Evolutionary conservation across 805 yeast genomes (phyloP).

Genomic region (Candida berthetii): DNA sequence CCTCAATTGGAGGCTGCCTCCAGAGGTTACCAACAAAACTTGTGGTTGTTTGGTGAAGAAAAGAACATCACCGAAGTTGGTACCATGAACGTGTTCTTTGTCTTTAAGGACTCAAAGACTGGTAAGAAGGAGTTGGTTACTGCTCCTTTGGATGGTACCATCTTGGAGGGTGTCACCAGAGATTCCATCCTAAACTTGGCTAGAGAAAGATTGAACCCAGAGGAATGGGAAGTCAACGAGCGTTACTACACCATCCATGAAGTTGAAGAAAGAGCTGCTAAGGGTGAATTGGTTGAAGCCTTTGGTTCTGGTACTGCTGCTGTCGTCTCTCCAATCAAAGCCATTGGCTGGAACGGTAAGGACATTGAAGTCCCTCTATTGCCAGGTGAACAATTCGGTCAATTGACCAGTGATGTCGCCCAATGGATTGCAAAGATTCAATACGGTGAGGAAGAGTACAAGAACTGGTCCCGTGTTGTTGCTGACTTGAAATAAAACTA

Average conservation of each 20-base stretch:
- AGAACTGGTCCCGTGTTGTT: conserved; percentile 39
- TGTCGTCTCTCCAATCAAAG: conserved; percentile 88
- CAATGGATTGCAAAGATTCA: conserved; percentile 87
- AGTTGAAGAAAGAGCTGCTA: conserved; percentile 66
- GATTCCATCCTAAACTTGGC: conserved; percentile 78
- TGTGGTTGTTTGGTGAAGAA: conserved; percentile 94
- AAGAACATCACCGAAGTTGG: conserved; percentile 91
- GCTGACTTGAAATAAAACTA: conserved; percentile 22
- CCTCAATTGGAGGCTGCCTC: conserved; percentile 89
- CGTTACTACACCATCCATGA: conserved; percentile 80
- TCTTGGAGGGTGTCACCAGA: conserved; percentile 94
- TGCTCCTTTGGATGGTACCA: conserved; percentile 96
- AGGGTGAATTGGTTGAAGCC: conserved; percentile 87
- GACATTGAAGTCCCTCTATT: conserved; percentile 74
- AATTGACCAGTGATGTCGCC: conserved; percentile 69
- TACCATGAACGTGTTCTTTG: conserved; percentile 93
- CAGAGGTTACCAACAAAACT: conserved; percentile 91
- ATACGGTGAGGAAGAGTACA: conserved; percentile 75
- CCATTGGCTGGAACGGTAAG: conserved; percentile 73
- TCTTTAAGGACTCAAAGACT: conserved; percentile 61
- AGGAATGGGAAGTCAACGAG: conserved; percentile 81
- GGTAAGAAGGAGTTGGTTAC: conserved; percentile 92
- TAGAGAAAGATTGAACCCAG: conserved; percentile 63
- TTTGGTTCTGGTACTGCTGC: conserved; percentile 99
- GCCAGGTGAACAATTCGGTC: conserved; percentile 75